A percentile compares a stretch with the other conserved stretches of the same genome.
phyloP scores from a whole-genome alignment of 1,139 yeast species.

The Blastobotrys indianensis region DNA sequence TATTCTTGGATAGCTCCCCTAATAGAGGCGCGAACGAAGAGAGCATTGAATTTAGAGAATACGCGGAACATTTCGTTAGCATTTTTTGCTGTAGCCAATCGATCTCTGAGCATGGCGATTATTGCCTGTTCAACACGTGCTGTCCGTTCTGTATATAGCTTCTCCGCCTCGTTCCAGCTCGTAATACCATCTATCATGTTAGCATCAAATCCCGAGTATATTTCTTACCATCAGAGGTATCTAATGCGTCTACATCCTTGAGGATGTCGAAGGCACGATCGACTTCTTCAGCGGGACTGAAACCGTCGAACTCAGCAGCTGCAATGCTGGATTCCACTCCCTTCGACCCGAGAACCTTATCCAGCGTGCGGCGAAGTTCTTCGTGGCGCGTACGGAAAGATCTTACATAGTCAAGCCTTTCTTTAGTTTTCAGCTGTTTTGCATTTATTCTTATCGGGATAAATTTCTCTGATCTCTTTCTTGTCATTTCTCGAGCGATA shows the following conservation, averaged over 20 bases:
- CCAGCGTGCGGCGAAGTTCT: constrained; percentile 39
- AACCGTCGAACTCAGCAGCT: constrained; percentile 22
- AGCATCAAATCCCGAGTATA: constrained; percentile 1
- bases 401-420: constrained; percentile 42
- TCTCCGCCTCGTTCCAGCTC: constrained; percentile 40
- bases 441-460: constrained; percentile 56
- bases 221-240: constrained; percentile 34
- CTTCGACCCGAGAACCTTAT: constrained; percentile 31
- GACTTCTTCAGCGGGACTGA: constrained; percentile 35
- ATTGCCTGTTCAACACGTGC: constrained; percentile 43
- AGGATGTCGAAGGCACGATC: constrained; percentile 40
- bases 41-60: constrained; percentile 43
- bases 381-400: constrained; percentile 52
- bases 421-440: constrained; percentile 42
- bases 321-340: constrained; percentile 24
- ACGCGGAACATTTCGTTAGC: constrained; percentile 48
- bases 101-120: constrained; percentile 37
- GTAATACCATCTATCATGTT: constrained; percentile 27
- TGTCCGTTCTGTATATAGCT: constrained; percentile 40
- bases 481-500: constrained; percentile 63
- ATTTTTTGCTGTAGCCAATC: constrained; percentile 37
- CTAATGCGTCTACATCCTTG: constrained; percentile 37
- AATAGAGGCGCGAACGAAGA: constrained; percentile 47
- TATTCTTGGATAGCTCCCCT: constrained; percentile 52
- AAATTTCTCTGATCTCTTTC: constrained; percentile 71